Conservation (phyloP, 345 rosid species). For the Pistacia vera region DNA sequence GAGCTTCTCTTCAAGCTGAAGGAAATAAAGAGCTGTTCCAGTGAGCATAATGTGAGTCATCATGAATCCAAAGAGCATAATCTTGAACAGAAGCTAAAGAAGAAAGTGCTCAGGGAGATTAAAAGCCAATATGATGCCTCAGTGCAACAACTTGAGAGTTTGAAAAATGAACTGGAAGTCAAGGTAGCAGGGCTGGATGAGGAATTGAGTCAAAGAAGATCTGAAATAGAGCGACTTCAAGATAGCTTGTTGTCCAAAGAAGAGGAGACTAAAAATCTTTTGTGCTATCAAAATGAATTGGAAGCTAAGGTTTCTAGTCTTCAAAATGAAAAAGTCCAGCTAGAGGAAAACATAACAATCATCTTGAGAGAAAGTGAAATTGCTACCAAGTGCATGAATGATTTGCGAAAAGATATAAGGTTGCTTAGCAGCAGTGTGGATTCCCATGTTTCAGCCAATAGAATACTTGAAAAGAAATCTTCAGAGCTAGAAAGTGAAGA, state of each 20-base stretch:
- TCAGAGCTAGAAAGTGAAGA: slow-evolving; percentile 38
- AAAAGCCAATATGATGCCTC: slow-evolving; percentile 28
- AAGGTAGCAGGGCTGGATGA: slow-evolving; percentile 29
- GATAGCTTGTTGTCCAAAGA: slow-evolving; percentile 39
- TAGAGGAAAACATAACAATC: slow-evolving; percentile 38
- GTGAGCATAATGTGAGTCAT: slow-evolving; percentile 19
- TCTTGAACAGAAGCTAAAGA: slow-evolving; percentile 35
- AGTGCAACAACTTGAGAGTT: slow-evolving; percentile 33
- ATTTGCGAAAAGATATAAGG: slow-evolving; percentile 39
- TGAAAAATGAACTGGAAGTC: slow-evolving; percentile 35
- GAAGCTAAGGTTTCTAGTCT: slow-evolving; percentile 39
- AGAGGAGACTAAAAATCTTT: slow-evolving; percentile 39
- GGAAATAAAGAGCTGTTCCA: slow-evolving; percentile 30
- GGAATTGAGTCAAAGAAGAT: slow-evolving; percentile 27
- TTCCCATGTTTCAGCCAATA: slow-evolving; percentile 44
- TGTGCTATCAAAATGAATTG: slow-evolving; percentile 18
- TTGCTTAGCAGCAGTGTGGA: slow-evolving; percentile 35
- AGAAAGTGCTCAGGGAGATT: slow-evolving; percentile 34
- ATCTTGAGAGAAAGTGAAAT: slow-evolving; percentile 35
- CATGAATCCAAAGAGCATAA: slow-evolving; percentile 19
- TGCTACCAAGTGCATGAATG: slow-evolving; percentile 44
- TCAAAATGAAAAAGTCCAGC: slow-evolving; percentile 34
- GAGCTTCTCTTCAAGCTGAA: slow-evolving; percentile 47
- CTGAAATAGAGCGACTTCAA: slow-evolving; percentile 33
- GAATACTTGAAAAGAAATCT: slow-evolving; percentile 39